Evolutionary conservation across 2,329 filamentous ascomycete genomes (phyloP).

Genomic region (Chrysoporthe puriensis): DNA sequence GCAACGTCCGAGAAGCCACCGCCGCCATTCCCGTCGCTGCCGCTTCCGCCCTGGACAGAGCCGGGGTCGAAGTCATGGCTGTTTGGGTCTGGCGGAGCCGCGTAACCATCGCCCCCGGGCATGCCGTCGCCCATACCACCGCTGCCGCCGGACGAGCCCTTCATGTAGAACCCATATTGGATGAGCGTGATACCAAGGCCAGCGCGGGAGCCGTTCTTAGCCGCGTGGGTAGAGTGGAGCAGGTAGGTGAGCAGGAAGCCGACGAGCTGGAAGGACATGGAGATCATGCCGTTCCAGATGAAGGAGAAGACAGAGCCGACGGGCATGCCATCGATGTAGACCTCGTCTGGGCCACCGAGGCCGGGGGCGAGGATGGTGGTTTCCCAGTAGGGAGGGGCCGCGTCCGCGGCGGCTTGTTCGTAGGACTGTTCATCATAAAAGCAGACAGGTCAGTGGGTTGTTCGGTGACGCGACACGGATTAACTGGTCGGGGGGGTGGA

Average conservation of each 20-base stretch:
- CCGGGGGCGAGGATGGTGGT: slow-evolving; percentile 96
- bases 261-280: slow-evolving; percentile 94
- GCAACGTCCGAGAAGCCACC: slow-evolving; percentile 61
- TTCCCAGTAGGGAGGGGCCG: slow-evolving; percentile 98
- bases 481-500: no score
- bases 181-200: slow-evolving; percentile 94
- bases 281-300: slow-evolving; percentile 94
- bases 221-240: slow-evolving; percentile 94
- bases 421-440: slow-evolving; percentile 68
- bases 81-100: slow-evolving; percentile 83
- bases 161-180: slow-evolving; percentile 97
- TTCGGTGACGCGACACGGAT: neutral
- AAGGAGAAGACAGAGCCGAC: slow-evolving; percentile 88
- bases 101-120: slow-evolving; percentile 53
- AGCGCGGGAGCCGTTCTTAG: slow-evolving; percentile 94
- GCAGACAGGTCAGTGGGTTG: slow-evolving; percentile 39
- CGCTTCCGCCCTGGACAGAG: slow-evolving; percentile 54
- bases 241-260: slow-evolving; percentile 98
- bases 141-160: slow-evolving; percentile 49
- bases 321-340: slow-evolving; percentile 94
- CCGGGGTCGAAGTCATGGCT: slow-evolving; percentile 84
- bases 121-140: slow-evolving; percentile 44
- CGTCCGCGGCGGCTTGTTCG: slow-evolving; percentile 95
- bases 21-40: slow-evolving; percentile 40
- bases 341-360: slow-evolving; percentile 86